Conservation (phyloP, 2,329 filamentous ascomycete species). For the Emydomyces testavorans region DNA sequence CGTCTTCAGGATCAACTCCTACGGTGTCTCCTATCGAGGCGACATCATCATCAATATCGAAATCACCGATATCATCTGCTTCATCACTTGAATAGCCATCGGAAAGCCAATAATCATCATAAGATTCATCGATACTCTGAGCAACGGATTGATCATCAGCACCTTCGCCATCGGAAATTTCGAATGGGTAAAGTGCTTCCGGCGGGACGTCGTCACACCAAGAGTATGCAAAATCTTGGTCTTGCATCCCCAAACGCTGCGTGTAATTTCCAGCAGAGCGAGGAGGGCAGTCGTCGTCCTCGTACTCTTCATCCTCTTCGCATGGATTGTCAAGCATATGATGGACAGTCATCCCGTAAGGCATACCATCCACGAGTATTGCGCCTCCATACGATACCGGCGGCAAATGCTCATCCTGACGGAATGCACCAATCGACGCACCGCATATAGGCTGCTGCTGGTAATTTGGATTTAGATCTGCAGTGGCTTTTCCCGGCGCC, state of each 20-base stretch:
- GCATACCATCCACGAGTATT: conserved; percentile 69
- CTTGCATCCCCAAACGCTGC: conserved; percentile 18
- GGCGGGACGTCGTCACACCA: conserved; percentile 31
- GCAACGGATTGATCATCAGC: conserved; percentile 32
- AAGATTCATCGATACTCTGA: conserved; percentile 28
- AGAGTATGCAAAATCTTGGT: conserved; percentile 26
- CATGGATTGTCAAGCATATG: conserved; percentile 72
- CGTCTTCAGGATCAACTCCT: conserved; percentile 62
- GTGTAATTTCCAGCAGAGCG: conserved; percentile 36
- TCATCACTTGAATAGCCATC: conserved; percentile 44
- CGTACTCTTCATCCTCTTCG: conserved; percentile 40
- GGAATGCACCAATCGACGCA: conserved; percentile 85
- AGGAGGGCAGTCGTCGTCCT: conserved; percentile 28
- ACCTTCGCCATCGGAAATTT: conserved; percentile 45
- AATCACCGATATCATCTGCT: conserved; percentile 37
- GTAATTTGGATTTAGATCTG: conserved; percentile 55
- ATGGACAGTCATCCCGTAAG: conserved; percentile 91
- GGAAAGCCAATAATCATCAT: conserved; percentile 36
- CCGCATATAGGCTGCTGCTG: conserved; percentile 71
- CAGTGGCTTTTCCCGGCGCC: conserved; percentile 21
- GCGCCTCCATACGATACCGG: conserved; percentile 86
- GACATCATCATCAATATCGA: conserved; percentile 43
- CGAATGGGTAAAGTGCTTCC: conserved; percentile 35
- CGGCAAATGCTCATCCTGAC: conserved; percentile 71
- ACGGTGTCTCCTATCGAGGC: conserved; percentile 60